phyloP scores from a whole-genome alignment of 1,284 basidiomycete genomes.

The Gastroboletus turbinatus region DNA sequence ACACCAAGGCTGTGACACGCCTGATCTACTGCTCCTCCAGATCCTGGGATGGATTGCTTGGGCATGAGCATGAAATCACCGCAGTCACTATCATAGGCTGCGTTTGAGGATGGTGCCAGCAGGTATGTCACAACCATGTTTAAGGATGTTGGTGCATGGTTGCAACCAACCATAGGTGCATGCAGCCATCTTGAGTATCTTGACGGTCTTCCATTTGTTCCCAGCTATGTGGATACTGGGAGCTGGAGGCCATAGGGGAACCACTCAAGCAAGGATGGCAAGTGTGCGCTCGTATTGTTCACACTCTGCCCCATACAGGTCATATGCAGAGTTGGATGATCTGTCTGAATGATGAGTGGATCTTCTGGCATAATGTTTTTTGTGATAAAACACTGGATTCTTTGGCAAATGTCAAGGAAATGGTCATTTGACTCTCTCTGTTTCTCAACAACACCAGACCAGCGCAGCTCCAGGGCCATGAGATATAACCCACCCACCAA shows the following conservation, averaged over 20 bases:
- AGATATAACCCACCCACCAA: no score
- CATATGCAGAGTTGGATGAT: not conserved
- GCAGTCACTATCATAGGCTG: not conserved
- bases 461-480: no score
- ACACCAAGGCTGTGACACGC: no score
- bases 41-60: fast-evolving
- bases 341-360: not conserved
- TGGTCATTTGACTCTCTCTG: no score
- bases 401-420: no score
- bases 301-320: not conserved
- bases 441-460: no score
- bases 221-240: not conserved
- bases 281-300: not conserved
- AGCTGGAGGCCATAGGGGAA: not conserved
- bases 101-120: not conserved
- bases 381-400: no score
- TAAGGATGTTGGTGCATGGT: not conserved
- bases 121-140: fast-evolving
- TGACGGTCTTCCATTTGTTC: not conserved
- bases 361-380: no score
- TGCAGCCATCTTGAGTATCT: not conserved
- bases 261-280: not conserved
- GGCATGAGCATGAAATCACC: not conserved
- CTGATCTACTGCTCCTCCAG: fast-evolving
- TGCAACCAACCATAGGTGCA: fast-evolving